phyloP scores from a whole-genome alignment of 1,139 yeast species.

The Meyerozyma athensensis region DNA sequence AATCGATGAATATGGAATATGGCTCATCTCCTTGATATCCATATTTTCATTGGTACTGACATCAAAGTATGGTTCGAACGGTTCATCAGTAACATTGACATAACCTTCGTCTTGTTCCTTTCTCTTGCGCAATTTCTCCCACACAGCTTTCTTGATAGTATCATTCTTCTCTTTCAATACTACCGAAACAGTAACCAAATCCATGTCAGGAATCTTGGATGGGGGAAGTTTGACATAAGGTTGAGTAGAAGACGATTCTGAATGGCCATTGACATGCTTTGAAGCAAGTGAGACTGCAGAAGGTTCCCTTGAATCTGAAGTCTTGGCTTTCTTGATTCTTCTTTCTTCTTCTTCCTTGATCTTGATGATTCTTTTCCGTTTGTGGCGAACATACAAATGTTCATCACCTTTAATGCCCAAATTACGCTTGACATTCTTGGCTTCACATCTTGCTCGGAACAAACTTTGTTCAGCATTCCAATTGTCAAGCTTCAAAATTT shows the following conservation, averaged over 20 bases:
- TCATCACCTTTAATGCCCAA: conserved; percentile 82
- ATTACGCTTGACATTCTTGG: conserved; percentile 69
- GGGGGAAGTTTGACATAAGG: conserved; percentile 86
- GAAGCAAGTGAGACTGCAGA: conserved; percentile 11
- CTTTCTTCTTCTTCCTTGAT: conserved; percentile 37
- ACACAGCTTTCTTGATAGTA: conserved; percentile 74
- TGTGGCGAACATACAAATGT: conserved; percentile 74
- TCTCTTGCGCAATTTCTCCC: conserved; percentile 74
- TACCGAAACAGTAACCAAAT: conserved; percentile 74
- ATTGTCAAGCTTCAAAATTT: conserved; percentile 54
- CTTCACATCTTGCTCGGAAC: conserved; percentile 65
- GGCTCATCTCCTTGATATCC: conserved; percentile 48
- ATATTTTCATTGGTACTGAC: conserved; percentile 51
- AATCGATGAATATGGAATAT: conserved; percentile 77
- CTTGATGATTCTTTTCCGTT: conserved; percentile 56
- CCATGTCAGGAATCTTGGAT: conserved; percentile 90
- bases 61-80: conserved; percentile 82
- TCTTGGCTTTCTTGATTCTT: conserved; percentile 20
- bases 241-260: conserved; percentile 42
- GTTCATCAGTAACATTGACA: conserved; percentile 85
- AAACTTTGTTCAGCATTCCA: conserved; percentile 57
- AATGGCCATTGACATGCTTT: conserved; percentile 3
- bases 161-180: conserved; percentile 72
- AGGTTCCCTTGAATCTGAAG: conserved; percentile 17
- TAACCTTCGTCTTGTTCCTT: conserved; percentile 67